A percentile compares a stretch with the other conserved stretches of the same genome.
These are phyloP conservation scores for Ophiocordyceps australis DNA, from an alignment of 2,329 filamentous ascomycete genomes.

Conservation along the genomic window DNA sequence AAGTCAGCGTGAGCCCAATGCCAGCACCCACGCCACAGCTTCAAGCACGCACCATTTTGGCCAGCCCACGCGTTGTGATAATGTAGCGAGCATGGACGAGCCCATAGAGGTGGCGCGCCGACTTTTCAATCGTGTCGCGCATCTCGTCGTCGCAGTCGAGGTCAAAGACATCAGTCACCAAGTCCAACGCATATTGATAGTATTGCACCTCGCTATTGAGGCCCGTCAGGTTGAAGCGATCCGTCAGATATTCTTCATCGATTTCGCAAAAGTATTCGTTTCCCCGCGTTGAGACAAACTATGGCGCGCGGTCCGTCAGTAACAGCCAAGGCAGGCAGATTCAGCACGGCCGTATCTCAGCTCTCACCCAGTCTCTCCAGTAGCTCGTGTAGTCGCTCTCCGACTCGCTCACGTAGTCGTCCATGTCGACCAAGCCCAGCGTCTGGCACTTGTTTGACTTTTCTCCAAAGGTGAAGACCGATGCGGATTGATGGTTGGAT, in stretches of 20 bases:
- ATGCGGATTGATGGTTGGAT: too few species aligned
- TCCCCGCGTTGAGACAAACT: slow-evolving; percentile 96
- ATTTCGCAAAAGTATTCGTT: slow-evolving; percentile 99
- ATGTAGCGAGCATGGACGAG: slow-evolving; percentile 94
- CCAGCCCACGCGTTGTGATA: slow-evolving; percentile 80
- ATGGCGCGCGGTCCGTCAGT: slow-evolving; percentile 1
- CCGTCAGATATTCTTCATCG: slow-evolving; percentile 95
- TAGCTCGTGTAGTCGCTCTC: slow-evolving; percentile 99
- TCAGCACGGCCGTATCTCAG: not conserved
- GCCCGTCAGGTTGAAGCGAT: slow-evolving; percentile 94
- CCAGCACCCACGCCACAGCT: too few species aligned
- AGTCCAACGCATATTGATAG: slow-evolving; percentile 95
- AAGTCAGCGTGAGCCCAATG: not conserved
- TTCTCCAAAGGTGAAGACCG: too few species aligned
- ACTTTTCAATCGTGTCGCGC: slow-evolving; percentile 95
- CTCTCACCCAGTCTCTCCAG: slow-evolving; percentile 95
- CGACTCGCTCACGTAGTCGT: slow-evolving; percentile 93
- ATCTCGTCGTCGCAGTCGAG: slow-evolving; percentile 98
- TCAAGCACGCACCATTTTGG: slow-evolving; percentile 92
- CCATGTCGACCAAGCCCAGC: slow-evolving; percentile 66
- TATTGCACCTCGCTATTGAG: slow-evolving; percentile 96
- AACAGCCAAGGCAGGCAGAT: not conserved
- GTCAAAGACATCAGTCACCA: slow-evolving; percentile 96
- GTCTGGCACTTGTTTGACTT: too few species aligned
- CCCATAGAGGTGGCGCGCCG: slow-evolving; percentile 85